Conservation (phyloP, 208 protist species). For the Crithidia expoeki region DNA sequence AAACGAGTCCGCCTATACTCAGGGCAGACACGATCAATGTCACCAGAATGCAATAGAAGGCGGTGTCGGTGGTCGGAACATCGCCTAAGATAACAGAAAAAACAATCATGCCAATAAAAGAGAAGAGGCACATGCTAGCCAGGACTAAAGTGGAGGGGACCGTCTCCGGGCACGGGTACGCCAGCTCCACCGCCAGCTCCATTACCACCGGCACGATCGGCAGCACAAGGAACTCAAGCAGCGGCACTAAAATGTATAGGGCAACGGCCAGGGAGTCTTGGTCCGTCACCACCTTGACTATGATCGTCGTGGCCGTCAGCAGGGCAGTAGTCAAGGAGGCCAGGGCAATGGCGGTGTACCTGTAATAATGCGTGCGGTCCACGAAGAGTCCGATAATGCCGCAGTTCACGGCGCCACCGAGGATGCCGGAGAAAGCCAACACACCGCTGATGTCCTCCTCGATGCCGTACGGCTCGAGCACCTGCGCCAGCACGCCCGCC, state of each 20-base stretch:
- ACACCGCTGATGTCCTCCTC: slow-evolving; percentile 37
- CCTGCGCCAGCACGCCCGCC: slow-evolving; percentile 45
- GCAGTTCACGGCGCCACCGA: slow-evolving; percentile 42
- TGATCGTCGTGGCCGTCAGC: slow-evolving; percentile 17
- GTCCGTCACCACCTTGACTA: slow-evolving; percentile 17
- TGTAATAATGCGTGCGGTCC: slow-evolving; percentile 45
- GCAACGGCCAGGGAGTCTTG: slow-evolving; percentile 3
- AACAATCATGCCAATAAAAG: slow-evolving; percentile 45
- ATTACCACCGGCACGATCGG: slow-evolving; percentile 54
- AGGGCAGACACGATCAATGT: slow-evolving; percentile 23
- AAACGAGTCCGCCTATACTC: slow-evolving; percentile 24
- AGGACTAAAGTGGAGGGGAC: slow-evolving; percentile 44
- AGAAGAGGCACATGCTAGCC: slow-evolving; percentile 41
- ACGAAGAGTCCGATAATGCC: slow-evolving; percentile 38
- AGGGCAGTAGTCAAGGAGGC: slow-evolving; percentile 14
- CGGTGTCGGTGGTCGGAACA: slow-evolving; percentile 25
- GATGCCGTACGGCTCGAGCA: slow-evolving; percentile 54
- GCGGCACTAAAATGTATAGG: slow-evolving; percentile 41
- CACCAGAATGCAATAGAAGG: slow-evolving; percentile 39
- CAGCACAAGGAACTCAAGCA: slow-evolving; percentile 46
- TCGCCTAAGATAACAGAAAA: slow-evolving; percentile 54
- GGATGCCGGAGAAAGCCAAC: slow-evolving; percentile 54
- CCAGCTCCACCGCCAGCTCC: slow-evolving; percentile 62
- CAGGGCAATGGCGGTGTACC: slow-evolving; percentile 28
- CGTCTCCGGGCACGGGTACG: slow-evolving; percentile 51